Percentiles rank a stretch among this genome's conserved stretches.
phyloP scores from a whole-genome alignment of 1,139 yeast species.

The Yamadazyma pseudoaaseri region DNA sequence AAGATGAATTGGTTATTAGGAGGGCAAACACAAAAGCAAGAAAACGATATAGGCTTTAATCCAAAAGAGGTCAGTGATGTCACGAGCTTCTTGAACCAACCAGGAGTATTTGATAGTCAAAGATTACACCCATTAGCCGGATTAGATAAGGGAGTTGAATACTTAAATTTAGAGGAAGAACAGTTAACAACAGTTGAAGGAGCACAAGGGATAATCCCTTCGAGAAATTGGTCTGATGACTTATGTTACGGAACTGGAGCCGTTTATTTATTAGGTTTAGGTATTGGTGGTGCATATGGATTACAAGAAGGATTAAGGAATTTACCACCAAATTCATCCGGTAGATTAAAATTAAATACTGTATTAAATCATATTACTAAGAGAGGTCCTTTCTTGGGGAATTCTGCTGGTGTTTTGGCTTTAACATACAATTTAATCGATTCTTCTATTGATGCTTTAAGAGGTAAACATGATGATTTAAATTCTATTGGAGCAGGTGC shows the following conservation, averaged over 20 bases:
- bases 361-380: slow-evolving; percentile 88
- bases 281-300: slow-evolving; percentile 87
- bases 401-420: slow-evolving; percentile 92
- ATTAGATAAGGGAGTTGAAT: slow-evolving; percentile 83
- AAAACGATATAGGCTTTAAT: slow-evolving; percentile 59
- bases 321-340: slow-evolving; percentile 71
- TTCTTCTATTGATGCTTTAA: slow-evolving; percentile 69
- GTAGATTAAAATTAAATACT: slow-evolving; percentile 81
- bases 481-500: slow-evolving; percentile 92
- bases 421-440: slow-evolving; percentile 83
- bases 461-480: slow-evolving; percentile 85
- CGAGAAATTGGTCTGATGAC: slow-evolving; percentile 97
- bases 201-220: slow-evolving; percentile 85
- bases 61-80: slow-evolving; percentile 67
- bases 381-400: slow-evolving; percentile 94
- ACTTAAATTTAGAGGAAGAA: slow-evolving; percentile 82
- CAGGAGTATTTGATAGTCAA: slow-evolving; percentile 66
- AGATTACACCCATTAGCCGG: slow-evolving; percentile 94
- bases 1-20: slow-evolving; percentile 59
- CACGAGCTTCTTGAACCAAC: slow-evolving; percentile 56
- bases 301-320: slow-evolving; percentile 78
- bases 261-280: slow-evolving; percentile 75
- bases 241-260: slow-evolving; percentile 98
- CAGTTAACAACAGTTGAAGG: slow-evolving; percentile 75
- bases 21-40: slow-evolving; percentile 26